phyloP scores from a whole-genome alignment of 108 stramenopile species.

The Skeletonema potamos region DNA sequence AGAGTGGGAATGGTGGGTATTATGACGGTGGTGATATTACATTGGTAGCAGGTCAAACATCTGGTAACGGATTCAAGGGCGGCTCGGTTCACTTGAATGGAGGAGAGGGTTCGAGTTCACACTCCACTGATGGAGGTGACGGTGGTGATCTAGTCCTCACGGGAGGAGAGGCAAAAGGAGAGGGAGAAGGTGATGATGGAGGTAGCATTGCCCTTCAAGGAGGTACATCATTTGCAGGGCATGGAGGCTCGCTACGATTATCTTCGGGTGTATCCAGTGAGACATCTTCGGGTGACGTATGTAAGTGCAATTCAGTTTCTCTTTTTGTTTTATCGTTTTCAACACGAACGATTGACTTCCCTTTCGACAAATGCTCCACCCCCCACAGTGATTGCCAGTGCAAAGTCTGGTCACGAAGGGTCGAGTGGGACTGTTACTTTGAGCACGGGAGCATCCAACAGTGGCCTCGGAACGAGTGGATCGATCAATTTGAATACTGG shows the following conservation, averaged over 20 bases:
- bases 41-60: constrained; percentile 40
- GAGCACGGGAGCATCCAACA: constrained; percentile 8
- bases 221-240: constrained; percentile 19
- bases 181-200: constrained; percentile 45
- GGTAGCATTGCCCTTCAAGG: constrained; percentile 29
- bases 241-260: constrained; percentile 28
- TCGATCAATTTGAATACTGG: constrained; percentile 22
- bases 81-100: constrained; percentile 41
- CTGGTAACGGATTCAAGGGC: constrained; percentile 16
- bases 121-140: constrained; percentile 57
- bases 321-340: not conserved
- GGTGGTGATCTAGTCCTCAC: constrained; percentile 56
- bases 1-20: constrained; percentile 34
- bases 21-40: constrained; percentile 46
- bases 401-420: constrained; percentile 7
- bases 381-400: constrained; percentile 6
- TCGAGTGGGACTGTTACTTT: constrained; percentile 17
- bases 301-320: not conserved
- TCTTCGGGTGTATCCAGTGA: constrained; percentile 24
- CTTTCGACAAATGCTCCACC: no score
- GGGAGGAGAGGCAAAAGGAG: constrained; percentile 57
- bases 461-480: constrained; percentile 8
- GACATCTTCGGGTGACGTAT: constrained; percentile 21
- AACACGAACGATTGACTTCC: no score
- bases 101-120: constrained; percentile 50